Base-by-base conservation (phyloP, 371 early-diverging fungal genomes). In the Lichtheimia ornata region DNA sequence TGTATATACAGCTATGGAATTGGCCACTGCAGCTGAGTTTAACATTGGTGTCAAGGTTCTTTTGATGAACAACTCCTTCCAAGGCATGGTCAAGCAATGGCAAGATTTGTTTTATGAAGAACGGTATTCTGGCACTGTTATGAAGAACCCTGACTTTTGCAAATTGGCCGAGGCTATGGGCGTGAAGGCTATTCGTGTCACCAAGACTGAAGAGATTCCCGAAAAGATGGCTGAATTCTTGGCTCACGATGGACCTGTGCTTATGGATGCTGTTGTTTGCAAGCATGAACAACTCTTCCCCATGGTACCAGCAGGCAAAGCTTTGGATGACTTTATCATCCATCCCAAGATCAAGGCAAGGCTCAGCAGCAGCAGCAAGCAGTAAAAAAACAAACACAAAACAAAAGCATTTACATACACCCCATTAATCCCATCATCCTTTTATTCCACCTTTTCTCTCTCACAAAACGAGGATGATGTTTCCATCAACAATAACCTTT, bases 81-180 rank as follows among this genome's bases (percentile, higher is more conserved):
- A 98, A 77, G 98, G 98, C 45, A 97, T 97, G 97, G 96, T 97
- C 65, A 95, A 94, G 81, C 98, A 97, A 81, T 97, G 98, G 98
- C 97, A 97, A 76, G 97, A 97, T 77, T 85, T 98, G 56, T 98
- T 97, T 74, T 98, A 97, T 69, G 93, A 95, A 69, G 87, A 94
- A 77, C 87, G 98, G 49, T 95, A 95, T 73, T 94, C 95, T 22
- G 94, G 90, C 27, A 97, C 98, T 0, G 72, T 71, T 28, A 98
- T 98, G 98, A 82, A 81, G 72, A 97, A 98, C 78, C 98, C 98
- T n/a, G 96, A 98, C 73, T 98, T 98, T 82, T 93, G 95, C 68
- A 95, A 96, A 76, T 81, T 98, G 43, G 94, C 97, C 22, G 98
- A 97, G 76, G 88, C 96, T 12, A 95, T 97, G 95, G 87, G 88